Percentiles rank a stretch among this genome's conserved stretches.
Conservation (phyloP, 306 rosid species). For the Cyamopsis tetragonoloba region DNA sequence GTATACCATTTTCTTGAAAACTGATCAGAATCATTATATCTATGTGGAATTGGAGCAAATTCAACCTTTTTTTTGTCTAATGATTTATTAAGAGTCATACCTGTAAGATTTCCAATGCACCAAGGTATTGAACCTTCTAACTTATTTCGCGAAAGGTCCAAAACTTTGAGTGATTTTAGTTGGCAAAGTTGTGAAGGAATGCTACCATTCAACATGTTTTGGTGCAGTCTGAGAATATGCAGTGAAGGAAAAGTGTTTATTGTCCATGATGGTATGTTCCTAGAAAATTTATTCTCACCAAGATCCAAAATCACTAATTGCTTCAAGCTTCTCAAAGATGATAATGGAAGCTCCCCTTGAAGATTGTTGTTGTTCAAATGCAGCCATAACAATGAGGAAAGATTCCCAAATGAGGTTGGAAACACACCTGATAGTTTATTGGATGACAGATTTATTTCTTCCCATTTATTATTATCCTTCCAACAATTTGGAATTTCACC, state of each 20-base stretch:
- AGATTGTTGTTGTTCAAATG: conserved; percentile 17
- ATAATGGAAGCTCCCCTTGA: not conserved
- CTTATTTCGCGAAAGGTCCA: conserved; percentile 15
- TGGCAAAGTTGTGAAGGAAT: conserved; percentile 26
- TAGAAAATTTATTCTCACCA: conserved; percentile 23
- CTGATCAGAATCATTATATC: too few species aligned
- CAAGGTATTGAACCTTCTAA: conserved; percentile 17
- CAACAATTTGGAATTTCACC: conserved; percentile 20
- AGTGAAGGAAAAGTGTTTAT: not conserved
- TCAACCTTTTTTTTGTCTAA: not conserved
- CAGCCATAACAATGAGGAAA: not conserved
- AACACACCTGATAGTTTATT: conserved; percentile 5
- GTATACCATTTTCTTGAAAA: not conserved
- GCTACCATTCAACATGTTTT: not conserved
- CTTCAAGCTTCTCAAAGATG: not conserved
- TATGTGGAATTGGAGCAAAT: not conserved
- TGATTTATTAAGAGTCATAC: not conserved
- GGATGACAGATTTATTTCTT: conserved; percentile 2
- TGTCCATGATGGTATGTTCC: conserved; percentile 24
- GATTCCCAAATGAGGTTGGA: not conserved
- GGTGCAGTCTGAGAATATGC: conserved; percentile 6
- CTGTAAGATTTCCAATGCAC: conserved; percentile 12
- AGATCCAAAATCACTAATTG: not conserved
- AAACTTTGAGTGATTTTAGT: not conserved
- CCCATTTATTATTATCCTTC: not conserved